These are phyloP conservation scores for Astrephomene gubernaculifera DNA, from an alignment of 139 green algal species.

Conservation along the genomic window DNA sequence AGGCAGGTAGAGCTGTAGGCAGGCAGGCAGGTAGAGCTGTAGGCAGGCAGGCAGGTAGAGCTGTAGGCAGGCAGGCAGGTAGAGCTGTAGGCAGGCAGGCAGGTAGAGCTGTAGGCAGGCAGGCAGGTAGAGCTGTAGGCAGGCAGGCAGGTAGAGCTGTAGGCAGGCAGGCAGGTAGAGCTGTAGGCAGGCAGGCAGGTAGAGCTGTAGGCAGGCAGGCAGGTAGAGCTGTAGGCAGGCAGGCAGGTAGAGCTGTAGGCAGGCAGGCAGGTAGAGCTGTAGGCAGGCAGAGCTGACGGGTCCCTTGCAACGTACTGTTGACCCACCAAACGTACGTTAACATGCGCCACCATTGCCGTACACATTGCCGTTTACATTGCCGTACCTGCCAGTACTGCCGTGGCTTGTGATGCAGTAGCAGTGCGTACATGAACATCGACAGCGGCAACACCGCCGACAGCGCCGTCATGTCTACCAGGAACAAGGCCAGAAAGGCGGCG, in stretches of 20 bases:
- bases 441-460: constrained; percentile 60
- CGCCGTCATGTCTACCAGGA: constrained; percentile 70
- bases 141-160: too few species aligned
- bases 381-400: constrained; percentile 72
- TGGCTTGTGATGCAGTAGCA: constrained; percentile 58
- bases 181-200: too few species aligned
- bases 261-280: background rate
- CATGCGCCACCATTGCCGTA: background rate
- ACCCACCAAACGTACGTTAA: background rate
- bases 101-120: too few species aligned
- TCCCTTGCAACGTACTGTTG: background rate
- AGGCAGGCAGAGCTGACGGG: background rate
- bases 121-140: too few species aligned
- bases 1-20: too few species aligned
- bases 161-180: too few species aligned
- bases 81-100: too few species aligned
- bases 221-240: background rate
- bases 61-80: too few species aligned
- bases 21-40: too few species aligned
- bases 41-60: too few species aligned
- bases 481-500: constrained; percentile 60
- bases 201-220: too few species aligned
- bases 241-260: background rate
- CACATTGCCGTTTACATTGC: background rate
- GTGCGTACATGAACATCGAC: constrained; percentile 65